phyloP scores from a whole-genome alignment of 1,284 basidiomycete species.

The Pterula multifida region DNA sequence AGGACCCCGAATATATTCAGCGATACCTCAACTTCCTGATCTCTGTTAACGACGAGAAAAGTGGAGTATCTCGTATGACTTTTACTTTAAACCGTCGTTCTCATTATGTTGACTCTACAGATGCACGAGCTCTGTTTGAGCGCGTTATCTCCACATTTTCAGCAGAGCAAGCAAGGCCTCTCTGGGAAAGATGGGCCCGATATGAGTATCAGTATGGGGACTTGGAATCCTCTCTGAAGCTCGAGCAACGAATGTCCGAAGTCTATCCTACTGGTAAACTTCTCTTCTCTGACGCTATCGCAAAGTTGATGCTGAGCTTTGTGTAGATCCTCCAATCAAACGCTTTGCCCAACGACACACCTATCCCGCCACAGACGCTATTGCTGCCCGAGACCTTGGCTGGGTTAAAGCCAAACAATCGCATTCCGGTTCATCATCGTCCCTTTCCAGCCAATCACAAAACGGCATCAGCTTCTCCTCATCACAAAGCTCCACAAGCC shows the following conservation, averaged over 20 bases:
- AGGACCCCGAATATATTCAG: slow-evolving; percentile 79
- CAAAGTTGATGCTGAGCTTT: neutral
- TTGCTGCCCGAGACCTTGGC: slow-evolving; percentile 82
- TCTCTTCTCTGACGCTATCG: too few relatives aligned
- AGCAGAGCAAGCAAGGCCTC: slow-evolving; percentile 67
- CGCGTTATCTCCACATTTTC: slow-evolving; percentile 73
- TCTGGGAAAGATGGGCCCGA: slow-evolving; percentile 94
- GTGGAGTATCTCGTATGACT: slow-evolving; percentile 33
- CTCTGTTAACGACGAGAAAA: slow-evolving; percentile 91
- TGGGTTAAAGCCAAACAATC: slow-evolving; percentile 20
- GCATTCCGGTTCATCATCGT: neutral
- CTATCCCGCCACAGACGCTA: slow-evolving; percentile 83
- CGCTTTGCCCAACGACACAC: slow-evolving; percentile 84
- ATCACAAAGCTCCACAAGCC: neutral
- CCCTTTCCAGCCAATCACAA: neutral
- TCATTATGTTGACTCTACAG: slow-evolving; percentile 26
- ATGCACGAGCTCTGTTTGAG: slow-evolving; percentile 94
- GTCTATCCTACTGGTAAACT: slow-evolving; percentile 21
- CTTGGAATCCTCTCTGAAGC: slow-evolving; percentile 77
- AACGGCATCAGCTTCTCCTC: neutral
- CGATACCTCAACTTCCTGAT: slow-evolving; percentile 91
- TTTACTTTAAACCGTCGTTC: slow-evolving; percentile 5
- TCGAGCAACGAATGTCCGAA: slow-evolving; percentile 83
- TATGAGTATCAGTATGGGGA: slow-evolving; percentile 96
- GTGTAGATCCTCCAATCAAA: slow-evolving; percentile 76